Conservation (phyloP, 2,329 filamentous ascomycete species). For the Xylariales sp. region DNA sequence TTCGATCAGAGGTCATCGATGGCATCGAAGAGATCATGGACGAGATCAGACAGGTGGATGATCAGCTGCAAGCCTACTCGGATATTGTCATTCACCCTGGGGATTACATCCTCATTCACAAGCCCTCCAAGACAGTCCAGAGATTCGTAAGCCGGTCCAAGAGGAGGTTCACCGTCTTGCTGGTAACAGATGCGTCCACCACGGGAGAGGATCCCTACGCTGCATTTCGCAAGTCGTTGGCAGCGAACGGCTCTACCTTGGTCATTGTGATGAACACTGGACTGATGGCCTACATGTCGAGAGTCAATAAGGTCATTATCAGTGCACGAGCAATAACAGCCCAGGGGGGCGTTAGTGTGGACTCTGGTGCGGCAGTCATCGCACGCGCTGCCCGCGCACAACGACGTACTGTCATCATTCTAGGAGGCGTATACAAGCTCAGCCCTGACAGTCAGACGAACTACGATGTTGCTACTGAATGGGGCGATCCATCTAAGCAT, state of each 20-base stretch:
- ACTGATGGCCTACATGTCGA: conserved; percentile 89
- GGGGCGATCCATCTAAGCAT: conserved; percentile 73
- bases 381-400: conserved; percentile 80
- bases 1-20: conserved; percentile 86
- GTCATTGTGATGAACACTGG: conserved; percentile 81
- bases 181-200: conserved; percentile 60
- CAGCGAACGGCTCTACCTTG: conserved; percentile 71
- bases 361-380: conserved; percentile 77
- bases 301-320: conserved; percentile 91
- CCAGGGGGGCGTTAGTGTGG: conserved; percentile 80
- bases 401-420: conserved; percentile 78
- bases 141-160: conserved; percentile 82
- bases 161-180: conserved; percentile 85
- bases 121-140: conserved; percentile 80
- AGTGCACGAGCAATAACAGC: conserved; percentile 82
- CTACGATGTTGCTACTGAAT: conserved; percentile 77
- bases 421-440: conserved; percentile 90
- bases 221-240: conserved; percentile 71
- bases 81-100: conserved; percentile 91
- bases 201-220: conserved; percentile 38
- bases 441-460: conserved; percentile 86
- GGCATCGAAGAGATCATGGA: conserved; percentile 96
- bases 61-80: conserved; percentile 84
- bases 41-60: conserved; percentile 87
- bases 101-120: conserved; percentile 86